Evolutionary conservation across 192 early-diverging fungal species (phyloP).

Genomic region (Coemansia brasiliensis): DNA sequence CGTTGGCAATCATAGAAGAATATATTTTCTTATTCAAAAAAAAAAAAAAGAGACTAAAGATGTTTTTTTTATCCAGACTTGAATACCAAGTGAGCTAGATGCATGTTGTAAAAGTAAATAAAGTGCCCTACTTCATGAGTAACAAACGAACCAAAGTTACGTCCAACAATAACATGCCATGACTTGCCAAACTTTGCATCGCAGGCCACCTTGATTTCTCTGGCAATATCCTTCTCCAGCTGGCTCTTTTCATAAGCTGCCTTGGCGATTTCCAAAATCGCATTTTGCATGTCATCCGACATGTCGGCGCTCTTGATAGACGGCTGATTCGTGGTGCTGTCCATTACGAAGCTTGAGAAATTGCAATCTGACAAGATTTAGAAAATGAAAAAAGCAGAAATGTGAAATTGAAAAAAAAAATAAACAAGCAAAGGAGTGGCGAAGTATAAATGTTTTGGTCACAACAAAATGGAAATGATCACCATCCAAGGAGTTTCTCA

Average conservation of each 20-base stretch:
- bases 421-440: not conserved
- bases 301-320: constrained; percentile 97
- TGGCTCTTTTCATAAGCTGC: constrained; percentile 89
- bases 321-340: constrained; percentile 12
- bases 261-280: constrained; percentile 84
- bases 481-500: no score
- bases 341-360: constrained; percentile 6
- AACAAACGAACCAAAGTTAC: constrained; percentile 99
- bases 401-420: not conserved
- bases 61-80: constrained; percentile 71
- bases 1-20: constrained; percentile 61
- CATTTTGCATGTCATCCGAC: constrained; percentile 94
- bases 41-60: constrained; percentile 5
- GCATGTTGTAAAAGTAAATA: constrained; percentile 97
- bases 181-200: constrained; percentile 97
- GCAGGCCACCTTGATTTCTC: constrained; percentile 96
- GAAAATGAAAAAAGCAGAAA: constrained; percentile 8
- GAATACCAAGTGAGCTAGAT: constrained; percentile 93
- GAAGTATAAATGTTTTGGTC: constrained; percentile 1
- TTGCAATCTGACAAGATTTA: not conserved
- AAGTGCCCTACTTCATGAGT: constrained; percentile 96
- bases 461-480: not conserved
- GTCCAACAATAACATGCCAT: constrained; percentile 98
- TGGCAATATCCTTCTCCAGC: constrained; percentile 98
- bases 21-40: constrained; percentile 8